Base-by-base conservation (phyloP, 2,329 filamentous ascomycete genomes). In the Claviceps sp. region DNA sequence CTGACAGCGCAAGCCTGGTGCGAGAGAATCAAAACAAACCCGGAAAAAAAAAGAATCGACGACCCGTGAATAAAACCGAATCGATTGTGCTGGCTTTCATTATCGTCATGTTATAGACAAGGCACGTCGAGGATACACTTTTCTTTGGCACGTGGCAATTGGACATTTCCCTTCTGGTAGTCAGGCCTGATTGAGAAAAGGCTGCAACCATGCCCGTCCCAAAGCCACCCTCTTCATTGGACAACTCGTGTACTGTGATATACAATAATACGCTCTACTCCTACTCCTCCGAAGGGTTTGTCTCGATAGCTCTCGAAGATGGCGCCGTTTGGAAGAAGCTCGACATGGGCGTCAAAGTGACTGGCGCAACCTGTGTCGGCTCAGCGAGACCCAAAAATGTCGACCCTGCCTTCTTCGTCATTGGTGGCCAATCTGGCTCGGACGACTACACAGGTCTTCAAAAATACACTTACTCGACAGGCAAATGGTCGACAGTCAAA, bases 231-330 rank as follows among this genome's bases (percentile, higher is more conserved):
- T 76, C 81, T 63, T 73, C 83, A 56, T 72, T 96, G 65, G 78
- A 82, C 66, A 81, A 84, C 67, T 82, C 87, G 62, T 97, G 91
- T 70, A 89, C 89, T 53, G 80, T 85, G 62, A 77, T 96, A 55
- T 75, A 87, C 71, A 75, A 89, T 63, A 83, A 89, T 66, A 89
- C 82, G 13, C 79, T 97, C 50, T 97, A 94, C 71, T 82, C 86
- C 46, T 95, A 88, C 66, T 87, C 88, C 5, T 70, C 81, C 8
- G 70, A 79, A 47, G 86, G 81, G 30, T 90, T 97, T 60, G 79
- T 89, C 64, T 85, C 85, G 8, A 69, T 97, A 57, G 68, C 75
- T 13, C 70, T 97, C 56, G 69, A 78, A 56, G 68, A 81, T 57
- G 85, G 85, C 49, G 85, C 81, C 48, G 69, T 79, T 69, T 96